Conservation (phyloP, 2,329 filamentous ascomycete species). For the Diaporthe sp. region DNA sequence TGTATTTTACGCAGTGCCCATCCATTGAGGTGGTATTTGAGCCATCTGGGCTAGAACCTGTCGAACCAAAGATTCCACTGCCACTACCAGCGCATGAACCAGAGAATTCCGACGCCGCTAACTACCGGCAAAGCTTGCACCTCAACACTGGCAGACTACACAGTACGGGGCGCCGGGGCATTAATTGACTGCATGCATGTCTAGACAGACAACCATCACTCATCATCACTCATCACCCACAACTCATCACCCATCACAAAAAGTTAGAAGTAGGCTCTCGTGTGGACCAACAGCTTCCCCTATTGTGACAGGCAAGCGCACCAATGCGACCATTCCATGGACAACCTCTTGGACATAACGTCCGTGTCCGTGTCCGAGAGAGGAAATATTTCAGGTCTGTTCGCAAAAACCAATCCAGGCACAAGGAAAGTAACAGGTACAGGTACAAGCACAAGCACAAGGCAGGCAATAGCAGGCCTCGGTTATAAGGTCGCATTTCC, state of each 20-base stretch:
- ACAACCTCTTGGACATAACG: background rate
- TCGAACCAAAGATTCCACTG: constrained; percentile 23
- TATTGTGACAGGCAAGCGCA: constrained; percentile 20
- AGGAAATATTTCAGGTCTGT: constrained; percentile 4
- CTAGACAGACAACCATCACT: background rate
- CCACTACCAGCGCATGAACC: constrained; percentile 16
- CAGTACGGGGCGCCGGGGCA: background rate
- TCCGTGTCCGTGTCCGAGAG: constrained; percentile 13
- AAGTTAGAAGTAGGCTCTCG: background rate
- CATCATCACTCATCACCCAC: background rate
- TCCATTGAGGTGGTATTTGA: background rate
- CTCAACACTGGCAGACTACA: background rate
- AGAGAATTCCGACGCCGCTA: constrained; percentile 16
- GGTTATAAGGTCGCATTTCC: constrained; percentile 12
- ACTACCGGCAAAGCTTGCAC: constrained; percentile 5
- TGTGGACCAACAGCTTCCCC: constrained; percentile 2
- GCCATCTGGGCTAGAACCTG: background rate
- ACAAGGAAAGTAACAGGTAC: background rate
- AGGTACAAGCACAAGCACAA: constrained; percentile 17
- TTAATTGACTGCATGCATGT: background rate
- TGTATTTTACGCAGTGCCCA: background rate
- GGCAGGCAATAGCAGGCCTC: background rate
- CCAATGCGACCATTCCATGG: background rate
- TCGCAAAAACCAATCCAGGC: background rate
- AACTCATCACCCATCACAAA: constrained; percentile 5